These are phyloP conservation scores for Vararia minispora DNA, from an alignment of 768 basidiomycete genomes.

Conservation along the genomic window DNA sequence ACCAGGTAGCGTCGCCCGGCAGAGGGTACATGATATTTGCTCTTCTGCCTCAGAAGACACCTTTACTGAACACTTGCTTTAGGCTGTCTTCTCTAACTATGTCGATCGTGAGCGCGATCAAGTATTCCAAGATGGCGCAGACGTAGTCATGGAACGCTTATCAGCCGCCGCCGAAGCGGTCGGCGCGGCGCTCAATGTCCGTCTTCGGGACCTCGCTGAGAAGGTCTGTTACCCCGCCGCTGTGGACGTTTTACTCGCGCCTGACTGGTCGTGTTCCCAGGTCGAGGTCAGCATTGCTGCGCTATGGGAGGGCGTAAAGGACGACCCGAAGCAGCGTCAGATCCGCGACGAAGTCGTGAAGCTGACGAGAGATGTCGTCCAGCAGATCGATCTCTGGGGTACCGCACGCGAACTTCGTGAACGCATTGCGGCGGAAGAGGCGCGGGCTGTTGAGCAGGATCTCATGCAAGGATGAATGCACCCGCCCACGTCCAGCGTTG, in stretches of 20 bases:
- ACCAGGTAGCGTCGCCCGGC: constrained; percentile 43
- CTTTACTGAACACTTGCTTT: background rate
- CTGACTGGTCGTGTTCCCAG: constrained; percentile 17
- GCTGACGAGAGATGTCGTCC: constrained; percentile 26
- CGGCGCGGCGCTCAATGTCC: constrained; percentile 34
- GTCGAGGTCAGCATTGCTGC: constrained; percentile 46
- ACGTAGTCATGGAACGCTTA: constrained; percentile 37
- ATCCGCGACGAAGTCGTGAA: constrained; percentile 30
- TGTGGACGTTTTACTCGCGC: constrained; percentile 2
- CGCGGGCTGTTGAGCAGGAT: too few species aligned
- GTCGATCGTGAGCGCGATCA: constrained; percentile 32
- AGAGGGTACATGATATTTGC: constrained; percentile 31
- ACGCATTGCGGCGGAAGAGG: background rate
- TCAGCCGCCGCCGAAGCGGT: constrained; percentile 36
- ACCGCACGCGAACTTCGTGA: constrained; percentile 21
- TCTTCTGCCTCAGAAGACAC: background rate
- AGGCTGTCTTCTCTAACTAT: constrained; percentile 39
- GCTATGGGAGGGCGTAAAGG: constrained; percentile 44
- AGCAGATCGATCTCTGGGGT: constrained; percentile 35
- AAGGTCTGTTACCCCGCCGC: constrained; percentile 30
- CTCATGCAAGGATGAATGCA: too few species aligned
- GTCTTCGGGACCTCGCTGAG: constrained; percentile 39
- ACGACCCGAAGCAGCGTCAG: constrained; percentile 34
- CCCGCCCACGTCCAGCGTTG: too few species aligned
- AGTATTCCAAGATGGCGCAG: constrained; percentile 42